Conservation (phyloP, 2,329 filamentous ascomycete genomes). For the Zarea fungicola region DNA sequence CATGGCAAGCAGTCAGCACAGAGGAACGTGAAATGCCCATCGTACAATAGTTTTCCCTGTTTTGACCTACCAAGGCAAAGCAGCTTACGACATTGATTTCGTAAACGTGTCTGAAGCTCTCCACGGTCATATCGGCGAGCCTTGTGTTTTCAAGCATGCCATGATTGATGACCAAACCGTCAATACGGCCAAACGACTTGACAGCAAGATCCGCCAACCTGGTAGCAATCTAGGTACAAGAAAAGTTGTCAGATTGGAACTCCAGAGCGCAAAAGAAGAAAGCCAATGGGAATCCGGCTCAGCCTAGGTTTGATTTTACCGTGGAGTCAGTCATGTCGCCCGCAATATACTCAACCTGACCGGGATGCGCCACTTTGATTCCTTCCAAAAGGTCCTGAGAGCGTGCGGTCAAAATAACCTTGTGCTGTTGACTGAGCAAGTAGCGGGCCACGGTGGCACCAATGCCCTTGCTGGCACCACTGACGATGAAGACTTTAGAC, state of each 20-base stretch:
- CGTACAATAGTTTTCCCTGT: no score
- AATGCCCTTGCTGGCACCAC: conserved; percentile 59
- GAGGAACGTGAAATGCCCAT: not conserved
- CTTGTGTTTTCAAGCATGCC: conserved; percentile 72
- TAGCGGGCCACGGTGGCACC: conserved; percentile 51
- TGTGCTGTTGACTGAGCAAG: conserved; percentile 49
- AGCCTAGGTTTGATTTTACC: conserved; percentile 27
- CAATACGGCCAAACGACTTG: conserved; percentile 64
- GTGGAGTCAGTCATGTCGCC: conserved; percentile 51
- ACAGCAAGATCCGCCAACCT: conserved; percentile 62
- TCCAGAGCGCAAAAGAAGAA: no score
- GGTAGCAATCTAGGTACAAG: conserved; percentile 42
- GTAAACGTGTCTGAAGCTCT: conserved; percentile 71
- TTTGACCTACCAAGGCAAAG: conserved; percentile 61
- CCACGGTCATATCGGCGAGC: conserved; percentile 60
- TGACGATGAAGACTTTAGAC: conserved; percentile 66
- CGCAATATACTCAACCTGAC: conserved; percentile 50
- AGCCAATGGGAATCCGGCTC: not conserved
- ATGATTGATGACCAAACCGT: conserved; percentile 85
- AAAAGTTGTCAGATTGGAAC: no score
- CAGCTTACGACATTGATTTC: conserved; percentile 85
- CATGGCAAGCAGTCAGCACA: not conserved
- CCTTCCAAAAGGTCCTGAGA: conserved; percentile 43
- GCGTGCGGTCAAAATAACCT: conserved; percentile 54
- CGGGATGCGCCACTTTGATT: conserved; percentile 46